Evolutionary conservation across 768 basidiomycete species (phyloP).

Genomic region (Mycena indigotica): DNA sequence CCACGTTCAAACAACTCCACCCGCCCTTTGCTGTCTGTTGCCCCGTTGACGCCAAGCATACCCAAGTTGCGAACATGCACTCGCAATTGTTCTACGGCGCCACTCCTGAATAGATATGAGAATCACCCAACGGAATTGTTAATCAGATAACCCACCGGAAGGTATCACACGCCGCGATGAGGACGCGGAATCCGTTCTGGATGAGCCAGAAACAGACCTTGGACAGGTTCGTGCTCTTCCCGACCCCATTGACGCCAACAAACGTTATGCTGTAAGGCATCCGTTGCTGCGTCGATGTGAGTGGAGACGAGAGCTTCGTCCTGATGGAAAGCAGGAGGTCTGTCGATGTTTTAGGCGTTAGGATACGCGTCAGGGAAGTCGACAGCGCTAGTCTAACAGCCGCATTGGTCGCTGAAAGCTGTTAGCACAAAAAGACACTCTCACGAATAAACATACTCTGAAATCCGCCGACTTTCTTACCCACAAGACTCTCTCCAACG

Average conservation of each 20-base stretch:
- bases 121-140: background rate
- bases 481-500: slow-evolving; percentile 87
- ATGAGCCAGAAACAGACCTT: slow-evolving; percentile 99
- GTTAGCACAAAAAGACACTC: slow-evolving; percentile 10
- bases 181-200: slow-evolving; percentile 88
- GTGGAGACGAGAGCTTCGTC: slow-evolving; percentile 75
- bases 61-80: slow-evolving; percentile 95
- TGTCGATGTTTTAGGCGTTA: slow-evolving; percentile 97
- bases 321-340: slow-evolving; percentile 92
- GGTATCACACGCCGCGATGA: slow-evolving; percentile 98
- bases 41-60: slow-evolving; percentile 74
- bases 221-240: slow-evolving; percentile 96
- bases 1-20: slow-evolving; percentile 96
- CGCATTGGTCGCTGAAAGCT: slow-evolving; percentile 70
- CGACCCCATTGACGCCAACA: slow-evolving; percentile 98
- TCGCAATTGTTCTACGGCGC: slow-evolving; percentile 95
- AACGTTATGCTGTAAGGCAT: slow-evolving; percentile 93
- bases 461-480: slow-evolving; percentile 89
- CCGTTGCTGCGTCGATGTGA: slow-evolving; percentile 74
- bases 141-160: slow-evolving; percentile 81
- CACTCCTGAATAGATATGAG: slow-evolving; percentile 56
- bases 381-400: slow-evolving; percentile 85
- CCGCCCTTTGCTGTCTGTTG: slow-evolving; percentile 66
- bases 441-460: slow-evolving; percentile 59
- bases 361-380: slow-evolving; percentile 84